Conservation (phyloP, 2,329 filamentous ascomycete genomes). For the Nothopassalora personata region DNA sequence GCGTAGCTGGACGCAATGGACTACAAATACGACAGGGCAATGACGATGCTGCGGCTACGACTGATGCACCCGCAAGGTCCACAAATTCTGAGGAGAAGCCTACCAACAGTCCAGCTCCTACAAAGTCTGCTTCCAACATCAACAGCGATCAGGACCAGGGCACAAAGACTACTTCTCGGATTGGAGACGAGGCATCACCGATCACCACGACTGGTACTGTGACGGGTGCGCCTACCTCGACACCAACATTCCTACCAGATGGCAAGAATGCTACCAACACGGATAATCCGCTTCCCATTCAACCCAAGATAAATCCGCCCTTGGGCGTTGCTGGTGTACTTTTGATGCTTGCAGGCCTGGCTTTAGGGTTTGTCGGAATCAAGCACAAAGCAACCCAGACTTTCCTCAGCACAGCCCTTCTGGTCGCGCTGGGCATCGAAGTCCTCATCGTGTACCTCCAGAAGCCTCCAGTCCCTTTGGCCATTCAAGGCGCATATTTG, state of each 20-base stretch:
- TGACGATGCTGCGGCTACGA: conserved; percentile 4
- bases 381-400: conserved; percentile 72
- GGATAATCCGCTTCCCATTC: conserved; percentile 55
- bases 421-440: conserved; percentile 67
- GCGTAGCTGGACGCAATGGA: conserved; percentile 6
- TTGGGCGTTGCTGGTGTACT: conserved; percentile 73
- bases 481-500: conserved; percentile 79
- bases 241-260: background rate
- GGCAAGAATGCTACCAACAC: background rate
- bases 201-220: conserved; percentile 2
- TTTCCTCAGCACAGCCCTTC: conserved; percentile 72
- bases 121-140: background rate
- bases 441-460: conserved; percentile 85
- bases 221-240: background rate
- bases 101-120: background rate
- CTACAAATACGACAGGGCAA: conserved; percentile 7
- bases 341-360: conserved; percentile 65
- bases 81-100: background rate
- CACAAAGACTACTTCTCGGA: background rate
- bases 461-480: conserved; percentile 67
- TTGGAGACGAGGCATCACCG: background rate
- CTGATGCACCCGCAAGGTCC: background rate
- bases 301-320: conserved; percentile 71
- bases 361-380: conserved; percentile 72
- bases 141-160: background rate